Evolutionary conservation across 495 filamentous ascomycete genomes (phyloP), one percentile per base, ranked within the genome.

Genomic region (Glarea lozoyensis): DNA sequence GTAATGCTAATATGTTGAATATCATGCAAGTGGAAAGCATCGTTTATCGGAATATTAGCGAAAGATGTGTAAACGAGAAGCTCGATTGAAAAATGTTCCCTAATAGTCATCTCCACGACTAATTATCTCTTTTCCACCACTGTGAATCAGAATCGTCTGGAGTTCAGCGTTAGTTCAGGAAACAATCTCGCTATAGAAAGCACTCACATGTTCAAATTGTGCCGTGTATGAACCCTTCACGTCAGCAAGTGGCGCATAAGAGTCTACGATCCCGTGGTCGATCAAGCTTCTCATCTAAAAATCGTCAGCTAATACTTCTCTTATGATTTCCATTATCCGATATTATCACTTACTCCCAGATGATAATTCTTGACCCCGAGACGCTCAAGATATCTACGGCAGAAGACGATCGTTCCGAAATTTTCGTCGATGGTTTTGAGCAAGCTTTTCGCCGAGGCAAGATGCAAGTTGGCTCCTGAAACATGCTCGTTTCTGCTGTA

Each of bases 171-270:
- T 20, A 32, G 11, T 21, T n/a, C 23, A 17, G 30, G 22, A 24
- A 23, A 48, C 23, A 37, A 32, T 45, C 25, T 20, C 21, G 5
- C 10, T 35, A 9, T 35, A n/a, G 35, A 7, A 37, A 46, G 61
- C 22, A 66, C 84, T 73, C 67, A 92, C 87, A 72, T 96, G 89
- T 73, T 96, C 89, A 56, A 71, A 94, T 63, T 96, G 89, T 48
- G 89, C 89, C 15, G 88, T 94, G 60, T 92, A 96, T 16, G 85
- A 90, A 42, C 89, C 89, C 77, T 94, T 94, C 65, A 87, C 79
- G 69, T 96, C 89, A 46, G 80, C 79, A 34, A 96, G 70, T 16
- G 89, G 89, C 1, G 88, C 87, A 57, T 96, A 95, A 30, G 82
- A 78, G 61, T 94, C 85, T 17, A 96, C 84, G 53, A 96, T 86